Evolutionary conservation across 2,329 filamentous ascomycete species (phyloP).

Genomic region (Xylaria sp.): DNA sequence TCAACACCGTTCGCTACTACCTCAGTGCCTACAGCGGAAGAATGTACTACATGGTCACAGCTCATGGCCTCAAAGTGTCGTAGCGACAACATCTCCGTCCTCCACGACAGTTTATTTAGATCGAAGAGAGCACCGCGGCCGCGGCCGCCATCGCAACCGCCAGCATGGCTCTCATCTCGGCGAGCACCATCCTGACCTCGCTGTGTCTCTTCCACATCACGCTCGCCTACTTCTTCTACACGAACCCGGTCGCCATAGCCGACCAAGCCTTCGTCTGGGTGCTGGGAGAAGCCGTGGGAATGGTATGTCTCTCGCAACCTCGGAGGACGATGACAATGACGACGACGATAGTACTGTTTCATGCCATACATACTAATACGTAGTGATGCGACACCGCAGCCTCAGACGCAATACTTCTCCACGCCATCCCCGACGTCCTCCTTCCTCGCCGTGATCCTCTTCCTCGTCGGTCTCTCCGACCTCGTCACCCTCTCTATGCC

Average conservation of each 20-base stretch:
- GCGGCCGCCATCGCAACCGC: neutral
- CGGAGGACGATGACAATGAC: neutral
- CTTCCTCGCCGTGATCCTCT: conserved; percentile 76
- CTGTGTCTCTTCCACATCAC: conserved; percentile 87
- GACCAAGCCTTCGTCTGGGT: conserved; percentile 85
- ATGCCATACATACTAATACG: conserved; percentile 8
- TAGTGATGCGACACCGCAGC: conserved; percentile 55
- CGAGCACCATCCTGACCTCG: conserved; percentile 81
- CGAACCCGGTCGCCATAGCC: conserved; percentile 75
- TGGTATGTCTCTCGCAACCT: conserved; percentile 65
- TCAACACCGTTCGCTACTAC: neutral
- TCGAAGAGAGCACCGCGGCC: neutral
- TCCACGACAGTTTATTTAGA: neutral
- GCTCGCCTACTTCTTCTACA: conserved; percentile 84
- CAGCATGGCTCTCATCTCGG: conserved; percentile 83
- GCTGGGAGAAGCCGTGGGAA: conserved; percentile 83
- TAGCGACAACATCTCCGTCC: neutral
- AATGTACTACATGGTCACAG: neutral
- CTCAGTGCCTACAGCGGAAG: neutral
- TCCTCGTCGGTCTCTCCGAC: conserved; percentile 70
- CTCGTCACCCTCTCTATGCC: conserved; percentile 73
- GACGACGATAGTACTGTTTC: neutral
- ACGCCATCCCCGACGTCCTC: conserved; percentile 76
- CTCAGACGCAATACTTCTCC: conserved; percentile 74
- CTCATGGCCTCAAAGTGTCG: conserved; percentile 17